Evolutionary conservation across 768 basidiomycete genomes (phyloP), one percentile per base, ranked within the genome.

Genomic region (Hortiboletus flavorubellus): DNA sequence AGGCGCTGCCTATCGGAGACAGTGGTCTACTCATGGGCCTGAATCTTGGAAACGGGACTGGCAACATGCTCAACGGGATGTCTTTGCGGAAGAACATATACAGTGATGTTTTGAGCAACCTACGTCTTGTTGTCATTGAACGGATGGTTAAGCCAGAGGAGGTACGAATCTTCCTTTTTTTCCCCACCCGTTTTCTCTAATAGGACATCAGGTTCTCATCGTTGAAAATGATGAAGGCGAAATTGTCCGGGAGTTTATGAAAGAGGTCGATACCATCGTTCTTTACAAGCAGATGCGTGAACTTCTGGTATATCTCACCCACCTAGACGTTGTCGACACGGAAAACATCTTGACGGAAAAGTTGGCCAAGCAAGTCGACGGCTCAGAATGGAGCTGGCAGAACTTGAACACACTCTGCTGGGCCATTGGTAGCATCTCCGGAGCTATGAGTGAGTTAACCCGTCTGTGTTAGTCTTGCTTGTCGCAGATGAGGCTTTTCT

Each of bases 121-220:
- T 99, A 63, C 83, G 97, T 42, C 73, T 98, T 56, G 96, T 98
- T 43, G 93, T 99, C 66, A 96, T 98, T 63, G 96, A 98, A 74
- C 83, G 92, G 64, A 99, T 99, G 97, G 97, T 98, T 60, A 99
- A 98, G 71, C 97, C 97, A 5, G 97, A 99, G 72, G 97, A 99
- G 83, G 96, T 93, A 56, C 39, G 80, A 50, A 60, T 42, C 14
- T 38, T 30, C 14, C 41, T 56, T 39, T 44, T 56, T 39, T 38
- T 8, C 39, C 54, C 23, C 34, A 40, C 38, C 34, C 35, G 39
- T 56, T 43, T 38, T 30, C 38, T 29, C 53, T 61, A 54, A 59
- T 31, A 51, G 21, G 54, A 21, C 55, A 12, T 16, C 51, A 98
- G 94, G 95, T 98, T 8, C 78, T 99, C 46, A 95, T 98, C 61